Evolutionary conservation across 2,329 filamentous ascomycete genomes (phyloP), one percentile per base, ranked within the genome.

Genomic region (Botrytis fabae): DNA sequence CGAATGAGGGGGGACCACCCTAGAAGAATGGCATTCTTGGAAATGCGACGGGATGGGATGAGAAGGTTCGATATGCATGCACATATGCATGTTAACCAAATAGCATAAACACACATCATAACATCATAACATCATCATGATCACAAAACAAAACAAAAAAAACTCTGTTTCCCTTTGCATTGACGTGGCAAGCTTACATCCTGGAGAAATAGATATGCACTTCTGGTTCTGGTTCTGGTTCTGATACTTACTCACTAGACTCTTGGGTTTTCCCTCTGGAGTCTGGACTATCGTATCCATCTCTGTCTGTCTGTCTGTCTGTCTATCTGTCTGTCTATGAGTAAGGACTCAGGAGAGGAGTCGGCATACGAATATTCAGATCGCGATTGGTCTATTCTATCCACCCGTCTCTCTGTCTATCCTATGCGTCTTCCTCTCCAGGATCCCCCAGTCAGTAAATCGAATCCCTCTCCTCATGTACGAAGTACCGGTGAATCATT

Each of bases 151-250:
- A 28, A 28, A 28, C 28, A 28, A 28, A 28, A 32, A 64, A 66
- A 66, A 48, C 42, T 42, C 61, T 38, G 40, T 70, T 46, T 40
- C 16, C 6, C 46, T 44, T 64, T 65, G 69, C 69, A 71, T 66
- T 71, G 69, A 71, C 61, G 61, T 65, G 46, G 61, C 69, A 65
- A 16, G 32, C 54, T 18, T 25, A 4, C 38, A 69, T 69, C 66
- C 65, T 32, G 28, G 51, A 48, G 38, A 38, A 7, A 38, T 0
- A 0, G 38, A 38, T 1, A 0, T 25, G 48, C 14, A 51, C 48
- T n/a, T n/a, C 38, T 1, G 48, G 12, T n/a, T 35, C 32, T 32
- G 32, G 3, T 32, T 32, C 32, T 32, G 32, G 32, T 32, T 32
- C 32, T 32, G 32, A 4, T 32, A 3, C 32, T 1, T n/a, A n/a